Conservation (phyloP, 2,329 filamentous ascomycete species). For the Zymoseptoria tritici region DNA sequence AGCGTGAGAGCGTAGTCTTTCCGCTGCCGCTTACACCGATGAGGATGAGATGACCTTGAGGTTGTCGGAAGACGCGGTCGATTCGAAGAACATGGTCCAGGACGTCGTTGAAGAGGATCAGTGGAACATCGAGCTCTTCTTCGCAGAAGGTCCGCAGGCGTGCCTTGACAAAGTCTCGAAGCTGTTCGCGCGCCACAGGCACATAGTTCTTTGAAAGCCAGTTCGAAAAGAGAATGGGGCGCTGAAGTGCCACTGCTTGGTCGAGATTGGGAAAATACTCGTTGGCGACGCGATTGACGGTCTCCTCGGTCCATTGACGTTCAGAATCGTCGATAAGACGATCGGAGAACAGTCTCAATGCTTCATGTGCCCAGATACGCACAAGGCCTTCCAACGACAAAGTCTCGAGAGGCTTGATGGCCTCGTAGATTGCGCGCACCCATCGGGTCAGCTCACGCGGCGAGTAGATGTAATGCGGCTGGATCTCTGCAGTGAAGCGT, state of each 20-base stretch:
- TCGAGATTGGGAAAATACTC: slow-evolving; percentile 96
- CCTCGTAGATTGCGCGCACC: slow-evolving; percentile 96
- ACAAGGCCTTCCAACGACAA: slow-evolving; percentile 85
- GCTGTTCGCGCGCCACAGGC: slow-evolving; percentile 86
- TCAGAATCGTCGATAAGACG: slow-evolving; percentile 92
- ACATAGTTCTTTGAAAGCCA: slow-evolving; percentile 99
- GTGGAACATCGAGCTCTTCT: slow-evolving; percentile 95
- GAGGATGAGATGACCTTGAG: slow-evolving; percentile 94
- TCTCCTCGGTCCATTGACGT: slow-evolving; percentile 87
- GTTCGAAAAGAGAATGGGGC: slow-evolving; percentile 96
- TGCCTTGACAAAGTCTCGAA: slow-evolving; percentile 96
- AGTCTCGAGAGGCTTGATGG: slow-evolving; percentile 83
- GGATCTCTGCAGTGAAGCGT: slow-evolving; percentile 90
- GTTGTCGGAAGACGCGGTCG: slow-evolving; percentile 95
- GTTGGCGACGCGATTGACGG: slow-evolving; percentile 75
- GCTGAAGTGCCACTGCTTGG: slow-evolving; percentile 77
- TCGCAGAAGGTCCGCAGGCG: slow-evolving; percentile 97
- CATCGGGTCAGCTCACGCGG: slow-evolving; percentile 96
- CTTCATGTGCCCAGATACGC: slow-evolving; percentile 97
- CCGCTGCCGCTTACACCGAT: slow-evolving; percentile 98
- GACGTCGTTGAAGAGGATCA: slow-evolving; percentile 99
- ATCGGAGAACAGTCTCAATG: slow-evolving; percentile 92
- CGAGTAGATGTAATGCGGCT: slow-evolving; percentile 98
- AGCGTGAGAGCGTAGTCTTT: slow-evolving; percentile 95
- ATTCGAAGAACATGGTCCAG: slow-evolving; percentile 97